Base-by-base conservation (phyloP, 768 basidiomycete species). In the Crucibulum laeve region DNA sequence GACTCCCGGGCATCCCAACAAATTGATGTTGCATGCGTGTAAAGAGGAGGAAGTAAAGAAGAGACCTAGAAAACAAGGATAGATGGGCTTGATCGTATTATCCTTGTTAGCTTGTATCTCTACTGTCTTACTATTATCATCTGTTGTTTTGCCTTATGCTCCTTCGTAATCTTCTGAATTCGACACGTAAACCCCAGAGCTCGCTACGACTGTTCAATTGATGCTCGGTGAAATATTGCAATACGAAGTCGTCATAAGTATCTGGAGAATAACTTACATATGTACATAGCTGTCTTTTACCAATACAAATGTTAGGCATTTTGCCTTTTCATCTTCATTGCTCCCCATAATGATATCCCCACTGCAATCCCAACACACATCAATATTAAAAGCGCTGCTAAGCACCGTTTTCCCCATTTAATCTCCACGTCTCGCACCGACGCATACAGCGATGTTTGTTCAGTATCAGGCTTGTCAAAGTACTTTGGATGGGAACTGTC, bases 11-110 rank as follows among this genome's bases (percentile, higher is more conserved):
- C 69, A 76, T 47, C 79, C 83, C 14, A 91, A 90, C 68, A 90
- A 91, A 63, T 61, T 92, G 52, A 84, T 87, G 80, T 56, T 92
- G 52, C 88, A 91, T 56, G 80, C 82, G 17, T 86, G 84, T 70
- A 90, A 89, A 62, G 87, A 91, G 40, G 89, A 91, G 17, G 89
- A 91, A 63, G 85, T 91, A 43, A 87, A 79, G 65, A 85, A 84
- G 68, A 62, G 73, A 46, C 62, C 68, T n/a, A 63, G 69, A 51
- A 73, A 70, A 56, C 67, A 68, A 55, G 28, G 28, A 15, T 10
- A 10, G 10, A 10, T 32, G 10, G 15, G 10, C 8, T 10, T 50
- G 42, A 32, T 25, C 40, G 32, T 17, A 15, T 25, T 35, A 34
- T 38, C 13, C 25, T 47, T 26, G 7, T 40, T 34, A 35, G 44